These are phyloP conservation scores for Candida manassasensis DNA, from an alignment of 805 yeast genomes.

Conservation along the genomic window DNA sequence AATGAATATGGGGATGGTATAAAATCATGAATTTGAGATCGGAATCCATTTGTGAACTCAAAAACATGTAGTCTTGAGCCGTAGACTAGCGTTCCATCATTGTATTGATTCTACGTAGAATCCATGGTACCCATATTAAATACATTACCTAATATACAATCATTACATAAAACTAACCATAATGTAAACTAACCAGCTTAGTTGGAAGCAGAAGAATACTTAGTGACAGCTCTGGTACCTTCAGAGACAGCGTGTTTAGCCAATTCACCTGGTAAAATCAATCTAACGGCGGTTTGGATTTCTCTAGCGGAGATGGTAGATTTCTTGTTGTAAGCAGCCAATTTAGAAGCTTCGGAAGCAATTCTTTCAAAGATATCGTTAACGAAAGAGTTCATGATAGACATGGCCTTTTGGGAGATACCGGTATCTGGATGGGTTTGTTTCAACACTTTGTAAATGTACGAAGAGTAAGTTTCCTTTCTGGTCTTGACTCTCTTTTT, in stretches of 20 bases:
- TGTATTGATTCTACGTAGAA: no score
- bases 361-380: conserved; percentile 98
- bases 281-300: conserved; percentile 97
- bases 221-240: conserved; percentile 98
- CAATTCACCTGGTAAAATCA: conserved; percentile 96
- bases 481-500: conserved; percentile 94
- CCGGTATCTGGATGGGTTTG: conserved; percentile 99
- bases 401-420: conserved; percentile 98
- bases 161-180: conserved; percentile 2
- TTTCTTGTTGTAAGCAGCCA: conserved; percentile 98
- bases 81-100: no score
- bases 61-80: no score
- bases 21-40: no score
- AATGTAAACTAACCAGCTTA: conserved; percentile 12
- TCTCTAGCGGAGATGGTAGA: conserved; percentile 97
- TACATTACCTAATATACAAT: conserved; percentile 2
- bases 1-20: no score
- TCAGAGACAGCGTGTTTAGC: conserved; percentile 98
- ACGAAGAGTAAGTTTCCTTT: conserved; percentile 97
- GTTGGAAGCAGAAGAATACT: conserved; percentile 71
- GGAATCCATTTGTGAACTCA: no score
- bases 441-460: conserved; percentile 96
- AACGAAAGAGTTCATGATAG: conserved; percentile 97
- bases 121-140: not conserved
- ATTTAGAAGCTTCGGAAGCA: conserved; percentile 95